Conservation (phyloP, 768 basidiomycete species). For the Sarcodon aspratus region DNA sequence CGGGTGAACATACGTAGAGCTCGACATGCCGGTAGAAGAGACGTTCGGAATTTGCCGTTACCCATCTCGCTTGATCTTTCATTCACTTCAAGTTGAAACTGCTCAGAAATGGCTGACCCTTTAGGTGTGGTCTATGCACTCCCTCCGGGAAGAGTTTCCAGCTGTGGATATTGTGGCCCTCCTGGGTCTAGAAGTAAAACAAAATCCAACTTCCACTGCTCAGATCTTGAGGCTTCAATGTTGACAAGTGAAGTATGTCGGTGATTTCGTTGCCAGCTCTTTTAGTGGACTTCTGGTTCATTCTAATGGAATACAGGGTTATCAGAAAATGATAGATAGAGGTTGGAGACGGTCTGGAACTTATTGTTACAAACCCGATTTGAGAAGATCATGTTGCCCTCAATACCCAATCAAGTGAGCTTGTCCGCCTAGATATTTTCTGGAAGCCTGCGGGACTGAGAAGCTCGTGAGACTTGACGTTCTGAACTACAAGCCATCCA, state of each 20-base stretch:
- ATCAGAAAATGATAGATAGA: slow-evolving; percentile 74
- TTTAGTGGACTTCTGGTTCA: neutral
- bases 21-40: slow-evolving; percentile 14
- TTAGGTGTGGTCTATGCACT: neutral
- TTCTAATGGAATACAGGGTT: slow-evolving; percentile 32
- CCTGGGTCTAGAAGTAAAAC: slow-evolving; percentile 34
- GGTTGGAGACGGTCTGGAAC: slow-evolving; percentile 79
- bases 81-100: neutral
- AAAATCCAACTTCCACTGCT: slow-evolving; percentile 33
- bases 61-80: too few relatives aligned
- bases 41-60: too few relatives aligned
- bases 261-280: neutral
- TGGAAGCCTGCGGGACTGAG: neutral
- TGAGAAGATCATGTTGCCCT: slow-evolving; percentile 78
- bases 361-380: slow-evolving; percentile 84
- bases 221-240: slow-evolving; percentile 35
- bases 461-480: slow-evolving; percentile 48
- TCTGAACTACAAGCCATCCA: slow-evolving; percentile 51
- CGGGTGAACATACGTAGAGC: slow-evolving; percentile 13
- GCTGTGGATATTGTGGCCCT: slow-evolving; percentile 61
- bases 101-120: neutral
- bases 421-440: neutral
- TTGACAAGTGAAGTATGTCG: slow-evolving; percentile 41
- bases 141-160: slow-evolving; percentile 17
- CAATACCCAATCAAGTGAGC: slow-evolving; percentile 86